A percentile compares a stretch with the other conserved stretches of the same genome.
These are phyloP conservation scores for Escovopsis sp. DNA, from an alignment of 2,329 filamentous ascomycete species.

Conservation along the genomic window DNA sequence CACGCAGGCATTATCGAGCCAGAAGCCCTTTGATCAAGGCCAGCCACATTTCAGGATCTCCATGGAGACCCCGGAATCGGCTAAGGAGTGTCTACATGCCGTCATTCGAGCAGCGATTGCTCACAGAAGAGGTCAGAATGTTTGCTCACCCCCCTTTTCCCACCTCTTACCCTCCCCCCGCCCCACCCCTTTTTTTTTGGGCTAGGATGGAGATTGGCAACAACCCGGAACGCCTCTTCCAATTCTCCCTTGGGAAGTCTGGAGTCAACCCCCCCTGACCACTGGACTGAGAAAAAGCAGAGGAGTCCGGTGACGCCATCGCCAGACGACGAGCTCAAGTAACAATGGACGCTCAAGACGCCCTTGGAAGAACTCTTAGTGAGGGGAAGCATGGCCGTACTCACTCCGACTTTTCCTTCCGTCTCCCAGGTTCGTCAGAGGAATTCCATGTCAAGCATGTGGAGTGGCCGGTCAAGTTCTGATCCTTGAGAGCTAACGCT, in stretches of 20 bases:
- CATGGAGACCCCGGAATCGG: conserved; percentile 50
- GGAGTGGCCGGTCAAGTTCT: conserved; percentile 16
- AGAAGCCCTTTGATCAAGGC: conserved; percentile 50
- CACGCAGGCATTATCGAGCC: conserved; percentile 44
- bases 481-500: conserved; percentile 25
- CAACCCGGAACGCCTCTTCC: no score
- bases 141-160: conserved; percentile 5
- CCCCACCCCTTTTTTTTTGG: no score
- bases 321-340: conserved; percentile 42
- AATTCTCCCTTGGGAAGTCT: no score
- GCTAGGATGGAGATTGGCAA: no score
- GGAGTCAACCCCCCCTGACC: no score
- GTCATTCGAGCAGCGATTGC: conserved; percentile 59
- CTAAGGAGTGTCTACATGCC: conserved; percentile 59
- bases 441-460: conserved; percentile 16
- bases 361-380: conserved; percentile 37
- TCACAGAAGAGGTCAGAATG: conserved; percentile 54
- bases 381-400: conserved; percentile 53
- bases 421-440: conserved; percentile 33
- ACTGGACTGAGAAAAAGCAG: no score
- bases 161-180: no score
- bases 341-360: conserved; percentile 42
- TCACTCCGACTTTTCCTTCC: conserved; percentile 52
- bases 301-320: conserved; percentile 27
- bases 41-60: conserved; percentile 63